Conservation (phyloP, 2,329 filamentous ascomycete species). For the Daldinia sp. region DNA sequence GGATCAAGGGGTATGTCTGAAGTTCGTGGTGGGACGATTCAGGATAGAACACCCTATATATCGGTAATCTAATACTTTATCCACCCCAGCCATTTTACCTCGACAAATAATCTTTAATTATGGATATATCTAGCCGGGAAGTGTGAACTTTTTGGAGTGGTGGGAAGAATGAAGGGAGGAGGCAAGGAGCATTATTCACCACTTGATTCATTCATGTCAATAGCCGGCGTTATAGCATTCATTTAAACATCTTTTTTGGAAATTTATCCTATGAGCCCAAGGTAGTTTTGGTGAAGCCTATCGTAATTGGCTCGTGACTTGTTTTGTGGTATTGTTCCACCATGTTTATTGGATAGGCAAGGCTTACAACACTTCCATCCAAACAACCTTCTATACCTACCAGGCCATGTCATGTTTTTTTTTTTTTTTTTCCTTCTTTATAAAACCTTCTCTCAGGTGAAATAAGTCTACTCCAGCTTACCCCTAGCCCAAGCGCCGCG, state of each 20-base stretch:
- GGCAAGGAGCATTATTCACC: neutral
- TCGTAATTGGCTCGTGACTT: neutral
- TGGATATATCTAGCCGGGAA: conserved; percentile 23
- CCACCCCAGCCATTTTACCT: conserved; percentile 19
- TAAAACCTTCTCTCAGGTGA: neutral
- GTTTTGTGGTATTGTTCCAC: neutral
- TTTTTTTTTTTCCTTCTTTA: neutral
- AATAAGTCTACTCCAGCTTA: conserved; percentile 59
- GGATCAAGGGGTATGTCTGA: conserved; percentile 29
- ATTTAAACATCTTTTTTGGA: conserved; percentile 5
- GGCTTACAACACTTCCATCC: neutral
- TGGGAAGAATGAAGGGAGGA: neutral
- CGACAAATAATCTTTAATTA: conserved; percentile 25
- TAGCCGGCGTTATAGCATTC: conserved; percentile 12
- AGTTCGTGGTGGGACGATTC: conserved; percentile 42
- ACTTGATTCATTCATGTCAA: neutral
- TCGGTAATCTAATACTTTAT: conserved; percentile 51
- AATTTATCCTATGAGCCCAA: conserved; percentile 1
- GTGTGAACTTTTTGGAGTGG: neutral
- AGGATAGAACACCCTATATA: conserved; percentile 50
- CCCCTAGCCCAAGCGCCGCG: conserved; percentile 85
- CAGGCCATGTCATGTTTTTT: neutral
- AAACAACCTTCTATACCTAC: neutral
- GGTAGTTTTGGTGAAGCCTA: conserved; percentile 2
- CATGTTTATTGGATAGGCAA: too few species aligned